Evolutionary conservation across 2,329 filamentous ascomycete genomes (phyloP), one percentile per base, ranked within the genome.

Genomic region (Didymosphaeria variabile): DNA sequence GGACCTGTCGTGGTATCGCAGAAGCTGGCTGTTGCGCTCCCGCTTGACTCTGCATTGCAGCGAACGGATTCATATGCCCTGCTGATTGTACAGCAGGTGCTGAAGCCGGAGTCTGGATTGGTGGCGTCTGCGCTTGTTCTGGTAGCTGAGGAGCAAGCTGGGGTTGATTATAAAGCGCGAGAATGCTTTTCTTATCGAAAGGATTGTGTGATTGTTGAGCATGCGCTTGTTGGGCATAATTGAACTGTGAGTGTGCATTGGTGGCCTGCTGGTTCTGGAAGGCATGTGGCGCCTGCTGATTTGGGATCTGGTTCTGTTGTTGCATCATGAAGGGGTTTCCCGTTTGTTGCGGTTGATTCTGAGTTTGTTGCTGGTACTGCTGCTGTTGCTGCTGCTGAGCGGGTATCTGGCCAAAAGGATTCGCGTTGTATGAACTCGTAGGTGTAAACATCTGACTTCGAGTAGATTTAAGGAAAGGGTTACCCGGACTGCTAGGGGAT

Each of bases 101-200:
- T 69, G 78, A 47, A 60, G 73, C 57, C 68, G 73, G 49, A 55
- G 71, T 52, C 60, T 59, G 61, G 36, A 69, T 64, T 6, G 67
- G 63, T 50, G 68, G 72, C 51, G 72, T 69, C 63, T 80, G 77
- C 8, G 74, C 65, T 21, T 77, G 66, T 32, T 79, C 70, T 19
- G 79, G 65, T 31, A 79, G 72, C 32, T 81, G 77, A 4, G 84
- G 82, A 1, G 83, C 79, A 36, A 84, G 77, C 53, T 87, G 84
- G 8, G 86, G 83, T 42, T 89, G 86, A 72, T 87, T 88, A 77
- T 92, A 94, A 12, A 95, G 79, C 6, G 91, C 90, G 76, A 94
- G 82, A 61, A 95, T 94, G 5, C 90, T 90, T 3, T 86, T 87
- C 65, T 91, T 94, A 70, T 93, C 88, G 32, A 88, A 84, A 34